phyloP scores from a whole-genome alignment of 768 basidiomycete genomes.

The Suillus brevipes region DNA sequence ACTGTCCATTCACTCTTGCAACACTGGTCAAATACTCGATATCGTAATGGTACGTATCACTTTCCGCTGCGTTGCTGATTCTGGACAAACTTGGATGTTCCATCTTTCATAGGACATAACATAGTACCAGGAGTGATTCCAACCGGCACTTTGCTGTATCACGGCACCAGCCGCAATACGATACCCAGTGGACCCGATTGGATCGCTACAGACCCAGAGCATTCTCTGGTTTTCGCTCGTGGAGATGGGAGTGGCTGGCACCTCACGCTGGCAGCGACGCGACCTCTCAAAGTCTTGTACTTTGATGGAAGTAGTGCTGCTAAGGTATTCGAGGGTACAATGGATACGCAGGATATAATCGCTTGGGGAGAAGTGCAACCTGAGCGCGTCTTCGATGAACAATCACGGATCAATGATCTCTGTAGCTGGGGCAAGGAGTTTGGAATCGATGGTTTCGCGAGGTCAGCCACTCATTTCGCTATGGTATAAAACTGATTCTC shows the following conservation, averaged over 20 bases:
- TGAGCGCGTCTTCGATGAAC: slow-evolving; percentile 22
- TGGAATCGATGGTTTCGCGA: slow-evolving; percentile 36
- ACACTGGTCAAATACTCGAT: slow-evolving; percentile 39
- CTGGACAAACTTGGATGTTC: too few species aligned
- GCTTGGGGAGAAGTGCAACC: slow-evolving; percentile 28
- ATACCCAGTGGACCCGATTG: slow-evolving; percentile 34
- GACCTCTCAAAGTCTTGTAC: slow-evolving; percentile 33
- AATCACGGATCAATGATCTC: slow-evolving; percentile 26
- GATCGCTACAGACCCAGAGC: slow-evolving; percentile 38
- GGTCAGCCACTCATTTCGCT: slow-evolving; percentile 12
- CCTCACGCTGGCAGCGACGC: slow-evolving; percentile 30
- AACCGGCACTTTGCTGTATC: slow-evolving; percentile 39
- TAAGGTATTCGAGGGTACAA: slow-evolving; percentile 30
- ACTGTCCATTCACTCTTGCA: slow-evolving; percentile 36
- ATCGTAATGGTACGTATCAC: slow-evolving; percentile 31
- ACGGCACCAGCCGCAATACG: slow-evolving; percentile 21
- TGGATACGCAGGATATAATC: slow-evolving; percentile 39
- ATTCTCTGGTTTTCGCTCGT: slow-evolving; percentile 37
- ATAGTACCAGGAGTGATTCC: slow-evolving; percentile 36
- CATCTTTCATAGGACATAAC: slow-evolving; percentile 25
- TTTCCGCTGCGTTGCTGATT: neutral
- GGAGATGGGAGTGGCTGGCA: slow-evolving; percentile 26
- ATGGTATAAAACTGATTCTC: neutral
- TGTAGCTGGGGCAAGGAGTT: slow-evolving; percentile 35
- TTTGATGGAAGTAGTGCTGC: slow-evolving; percentile 34